phyloP scores from a whole-genome alignment of 495 filamentous ascomycete genomes.

The Tuber umbilicatum region DNA sequence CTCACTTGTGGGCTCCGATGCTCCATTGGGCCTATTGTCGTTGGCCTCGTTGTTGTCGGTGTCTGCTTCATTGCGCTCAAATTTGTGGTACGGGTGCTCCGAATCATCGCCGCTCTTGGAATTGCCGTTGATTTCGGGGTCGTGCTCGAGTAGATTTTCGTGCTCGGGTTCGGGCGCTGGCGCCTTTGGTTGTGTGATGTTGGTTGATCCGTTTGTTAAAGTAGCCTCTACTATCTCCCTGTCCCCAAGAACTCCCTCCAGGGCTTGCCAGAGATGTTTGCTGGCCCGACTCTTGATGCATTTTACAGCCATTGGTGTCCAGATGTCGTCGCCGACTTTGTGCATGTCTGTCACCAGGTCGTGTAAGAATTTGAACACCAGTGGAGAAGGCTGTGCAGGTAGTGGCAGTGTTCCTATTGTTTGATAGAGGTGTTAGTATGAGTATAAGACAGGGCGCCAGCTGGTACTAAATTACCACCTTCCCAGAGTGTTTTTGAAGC shows the following conservation, averaged over 20 bases:
- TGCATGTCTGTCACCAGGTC: constrained; percentile 62
- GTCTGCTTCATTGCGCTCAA: background rate
- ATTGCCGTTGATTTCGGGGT: background rate
- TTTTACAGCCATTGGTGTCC: constrained; percentile 64
- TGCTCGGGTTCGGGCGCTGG: background rate
- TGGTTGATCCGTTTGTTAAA: background rate
- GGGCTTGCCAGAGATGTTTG: constrained; percentile 44
- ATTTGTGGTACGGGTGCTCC: constrained; percentile 1
- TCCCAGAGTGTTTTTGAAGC: constrained; percentile 46
- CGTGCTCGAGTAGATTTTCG: constrained; percentile 2
- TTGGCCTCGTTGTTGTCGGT: background rate
- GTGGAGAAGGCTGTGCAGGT: constrained; percentile 74
- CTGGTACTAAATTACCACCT: constrained; percentile 38
- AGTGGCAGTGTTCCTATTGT: constrained; percentile 54
- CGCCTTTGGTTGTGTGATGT: background rate
- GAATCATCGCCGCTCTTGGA: background rate
- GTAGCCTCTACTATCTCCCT: constrained; percentile 40
- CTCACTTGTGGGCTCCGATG: background rate
- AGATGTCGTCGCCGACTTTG: constrained; percentile 66
- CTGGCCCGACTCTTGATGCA: constrained; percentile 56
- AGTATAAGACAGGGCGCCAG: constrained; percentile 55
- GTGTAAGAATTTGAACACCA: constrained; percentile 66
- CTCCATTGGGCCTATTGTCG: background rate
- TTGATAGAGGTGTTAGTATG: background rate
- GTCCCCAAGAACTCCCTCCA: constrained; percentile 42